Evolutionary conservation across 2,329 filamentous ascomycete species (phyloP).

Genomic region (Epichloe hybrida): DNA sequence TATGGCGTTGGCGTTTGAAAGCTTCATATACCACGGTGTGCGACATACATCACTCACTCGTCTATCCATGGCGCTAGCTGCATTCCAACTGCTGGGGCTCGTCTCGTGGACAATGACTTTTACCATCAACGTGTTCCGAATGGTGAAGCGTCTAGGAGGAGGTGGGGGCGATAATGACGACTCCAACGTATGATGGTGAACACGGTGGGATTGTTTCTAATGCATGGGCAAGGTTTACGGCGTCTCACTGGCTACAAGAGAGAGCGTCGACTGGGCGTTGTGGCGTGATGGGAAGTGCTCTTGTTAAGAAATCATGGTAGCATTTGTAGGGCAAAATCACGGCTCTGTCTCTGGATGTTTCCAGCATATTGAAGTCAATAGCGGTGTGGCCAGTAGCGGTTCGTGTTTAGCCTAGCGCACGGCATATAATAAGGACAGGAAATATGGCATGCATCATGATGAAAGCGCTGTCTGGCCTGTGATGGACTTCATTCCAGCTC

Average conservation of each 20-base stretch:
- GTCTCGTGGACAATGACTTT: conserved; percentile 88
- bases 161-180: conserved; percentile 25
- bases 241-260: background rate
- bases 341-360: too few relatives aligned
- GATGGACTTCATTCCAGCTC: too few relatives aligned
- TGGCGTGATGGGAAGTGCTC: background rate
- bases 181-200: background rate
- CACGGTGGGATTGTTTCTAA: background rate
- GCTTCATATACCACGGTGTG: conserved; percentile 47
- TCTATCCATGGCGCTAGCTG: conserved; percentile 54
- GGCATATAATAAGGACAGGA: too few relatives aligned
- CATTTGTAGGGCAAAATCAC: background rate
- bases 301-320: background rate
- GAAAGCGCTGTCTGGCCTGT: too few relatives aligned
- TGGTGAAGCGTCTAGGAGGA: conserved; percentile 47
- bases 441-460: too few relatives aligned
- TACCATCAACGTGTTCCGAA: conserved; percentile 66
- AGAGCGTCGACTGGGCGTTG: background rate
- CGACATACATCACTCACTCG: conserved; percentile 32
- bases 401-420: too few relatives aligned
- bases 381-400: too few relatives aligned
- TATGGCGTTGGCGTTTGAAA: conserved; percentile 76
- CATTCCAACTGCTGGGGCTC: conserved; percentile 66
- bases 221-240: background rate
- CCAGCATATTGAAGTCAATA: too few relatives aligned